Percentiles rank a stretch among this genome's conserved stretches.
These are phyloP conservation scores for Tolypocladium nubicola DNA, from an alignment of 2,329 filamentous ascomycete genomes.

Conservation along the genomic window DNA sequence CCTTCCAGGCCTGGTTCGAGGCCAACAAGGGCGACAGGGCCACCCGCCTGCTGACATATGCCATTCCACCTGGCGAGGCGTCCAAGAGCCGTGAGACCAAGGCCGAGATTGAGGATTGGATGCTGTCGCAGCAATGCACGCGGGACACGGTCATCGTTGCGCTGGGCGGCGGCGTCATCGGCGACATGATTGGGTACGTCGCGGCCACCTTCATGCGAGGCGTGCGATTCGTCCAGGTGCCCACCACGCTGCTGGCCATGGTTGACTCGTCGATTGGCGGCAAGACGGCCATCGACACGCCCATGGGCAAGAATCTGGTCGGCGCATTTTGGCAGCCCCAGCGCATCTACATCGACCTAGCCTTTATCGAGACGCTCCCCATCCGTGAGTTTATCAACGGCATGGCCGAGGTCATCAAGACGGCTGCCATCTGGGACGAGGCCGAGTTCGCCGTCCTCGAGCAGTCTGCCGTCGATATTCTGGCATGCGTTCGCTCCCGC, in stretches of 20 bases:
- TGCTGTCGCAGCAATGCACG: constrained; percentile 84
- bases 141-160: constrained; percentile 92
- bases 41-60: constrained; percentile 71
- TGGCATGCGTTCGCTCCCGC: constrained; percentile 30
- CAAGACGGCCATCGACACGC: constrained; percentile 96
- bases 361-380: constrained; percentile 83
- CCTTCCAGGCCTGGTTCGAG: constrained; percentile 45
- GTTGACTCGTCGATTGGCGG: constrained; percentile 97
- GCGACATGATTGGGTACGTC: constrained; percentile 95
- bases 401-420: constrained; percentile 98
- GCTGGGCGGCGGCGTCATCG: constrained; percentile 90
- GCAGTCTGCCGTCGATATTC: constrained; percentile 65
- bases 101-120: constrained; percentile 94
- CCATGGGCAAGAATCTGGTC: constrained; percentile 89
- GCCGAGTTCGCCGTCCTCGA: constrained; percentile 77
- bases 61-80: constrained; percentile 81
- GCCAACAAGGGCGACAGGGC: constrained; percentile 13
- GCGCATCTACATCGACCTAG: constrained; percentile 87
- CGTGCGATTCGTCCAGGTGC: constrained; percentile 91
- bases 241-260: constrained; percentile 91
- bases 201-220: constrained; percentile 98
- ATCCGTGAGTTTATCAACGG: constrained; percentile 93
- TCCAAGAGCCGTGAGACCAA: constrained; percentile 93
- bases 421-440: constrained; percentile 91
- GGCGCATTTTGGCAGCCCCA: constrained; percentile 95